A percentile compares a stretch with the other conserved stretches of the same genome.
Evolutionary conservation across 345 rosid genomes (phyloP).

Genomic region (Boechera divaricarpa): DNA sequence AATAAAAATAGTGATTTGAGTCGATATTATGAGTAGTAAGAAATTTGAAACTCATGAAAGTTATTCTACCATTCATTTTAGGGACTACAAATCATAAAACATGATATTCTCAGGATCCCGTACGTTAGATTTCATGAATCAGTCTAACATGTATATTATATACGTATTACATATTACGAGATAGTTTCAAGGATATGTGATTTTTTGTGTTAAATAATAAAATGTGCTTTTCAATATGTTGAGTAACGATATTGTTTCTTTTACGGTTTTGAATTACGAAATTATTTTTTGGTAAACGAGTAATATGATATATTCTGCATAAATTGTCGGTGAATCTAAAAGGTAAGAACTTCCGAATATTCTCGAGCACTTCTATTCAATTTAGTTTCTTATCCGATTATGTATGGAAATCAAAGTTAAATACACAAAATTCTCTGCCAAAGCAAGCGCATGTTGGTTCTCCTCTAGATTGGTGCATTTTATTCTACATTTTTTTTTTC

Average conservation of each 20-base stretch:
- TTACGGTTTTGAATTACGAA: conserved; percentile 13
- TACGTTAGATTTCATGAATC: conserved; percentile 12
- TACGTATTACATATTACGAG: conserved; percentile 3
- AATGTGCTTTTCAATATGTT: not conserved
- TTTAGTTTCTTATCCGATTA: not conserved
- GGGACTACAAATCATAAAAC: not conserved
- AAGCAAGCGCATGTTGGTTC: conserved; percentile 41
- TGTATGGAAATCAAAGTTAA: conserved; percentile 7
- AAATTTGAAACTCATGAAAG: no score
- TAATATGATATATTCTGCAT: conserved; percentile 20
- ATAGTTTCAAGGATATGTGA: not conserved
- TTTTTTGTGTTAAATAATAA: not conserved
- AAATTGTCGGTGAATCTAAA: conserved; percentile 38
- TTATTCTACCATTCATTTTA: not conserved
- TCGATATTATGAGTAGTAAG: no score
- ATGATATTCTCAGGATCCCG: not conserved
- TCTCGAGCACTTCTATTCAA: conserved; percentile 36
- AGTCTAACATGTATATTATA: not conserved
- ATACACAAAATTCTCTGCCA: conserved; percentile 8
- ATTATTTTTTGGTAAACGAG: conserved; percentile 32
- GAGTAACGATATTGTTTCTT: not conserved
- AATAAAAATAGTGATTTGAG: no score
- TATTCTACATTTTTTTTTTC: not conserved
- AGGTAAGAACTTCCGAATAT: conserved; percentile 28
- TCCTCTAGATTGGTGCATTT: conserved; percentile 41